Evolutionary conservation across 2,329 filamentous ascomycete species (phyloP).

Genomic region (Fusarium compactum): DNA sequence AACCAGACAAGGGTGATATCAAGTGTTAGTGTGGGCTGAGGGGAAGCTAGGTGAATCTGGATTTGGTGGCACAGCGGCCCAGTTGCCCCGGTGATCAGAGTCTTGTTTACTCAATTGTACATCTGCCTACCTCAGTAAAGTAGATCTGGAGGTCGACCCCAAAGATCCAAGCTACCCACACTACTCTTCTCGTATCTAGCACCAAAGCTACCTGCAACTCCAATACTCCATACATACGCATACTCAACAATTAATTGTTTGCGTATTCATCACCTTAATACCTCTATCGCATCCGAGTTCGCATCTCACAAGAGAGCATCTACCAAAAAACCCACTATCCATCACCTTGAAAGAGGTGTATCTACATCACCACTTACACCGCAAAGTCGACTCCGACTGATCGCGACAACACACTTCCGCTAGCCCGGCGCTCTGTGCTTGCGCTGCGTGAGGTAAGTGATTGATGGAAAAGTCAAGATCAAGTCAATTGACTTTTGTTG

Average conservation of each 20-base stretch:
- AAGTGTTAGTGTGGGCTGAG: conserved; percentile 13
- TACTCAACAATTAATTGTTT: not conserved
- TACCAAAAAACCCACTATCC: conserved; percentile 22
- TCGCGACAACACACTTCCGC: conserved; percentile 56
- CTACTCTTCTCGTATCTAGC: conserved; percentile 41
- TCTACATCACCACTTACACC: conserved; percentile 32
- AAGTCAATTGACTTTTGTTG: conserved; percentile 7
- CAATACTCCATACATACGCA: conserved; percentile 22
- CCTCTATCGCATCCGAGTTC: conserved; percentile 29
- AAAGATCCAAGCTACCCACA: conserved; percentile 37
- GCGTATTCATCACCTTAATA: conserved; percentile 21
- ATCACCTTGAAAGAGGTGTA: conserved; percentile 52
- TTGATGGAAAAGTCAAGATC: not conserved
- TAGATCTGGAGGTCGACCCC: conserved; percentile 29
- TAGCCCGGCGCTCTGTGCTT: conserved; percentile 84
- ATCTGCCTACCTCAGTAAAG: conserved; percentile 2
- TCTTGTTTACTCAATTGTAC: conserved; percentile 22
- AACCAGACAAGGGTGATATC: conserved; percentile 19
- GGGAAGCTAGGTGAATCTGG: conserved; percentile 22
- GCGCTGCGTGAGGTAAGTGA: conserved; percentile 81
- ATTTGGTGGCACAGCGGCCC: conserved; percentile 10
- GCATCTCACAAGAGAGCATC: conserved; percentile 32
- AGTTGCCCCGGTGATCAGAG: conserved; percentile 26
- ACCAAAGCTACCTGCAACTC: conserved; percentile 23
- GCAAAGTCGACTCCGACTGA: conserved; percentile 62